Percentiles rank a stretch among this genome's conserved stretches.
Conservation (phyloP, 352 stramenopile species). For the Pythium coloratum region DNA sequence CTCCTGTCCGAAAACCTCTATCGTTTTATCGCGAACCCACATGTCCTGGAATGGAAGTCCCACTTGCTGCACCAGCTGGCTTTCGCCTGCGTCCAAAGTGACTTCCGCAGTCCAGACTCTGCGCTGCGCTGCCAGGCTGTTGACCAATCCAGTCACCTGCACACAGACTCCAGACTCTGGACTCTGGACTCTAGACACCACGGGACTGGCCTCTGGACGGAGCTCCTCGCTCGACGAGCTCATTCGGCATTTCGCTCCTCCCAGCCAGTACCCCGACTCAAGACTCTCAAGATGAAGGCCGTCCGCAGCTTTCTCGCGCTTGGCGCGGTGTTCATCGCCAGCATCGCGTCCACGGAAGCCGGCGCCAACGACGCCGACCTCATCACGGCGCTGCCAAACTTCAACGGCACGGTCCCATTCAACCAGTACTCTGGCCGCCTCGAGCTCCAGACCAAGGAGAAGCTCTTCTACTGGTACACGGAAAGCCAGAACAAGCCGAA, state of each 20-base stretch:
- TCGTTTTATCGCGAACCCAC: neutral
- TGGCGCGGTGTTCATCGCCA: conserved; percentile 24
- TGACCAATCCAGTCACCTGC: neutral
- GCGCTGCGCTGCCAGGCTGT: neutral
- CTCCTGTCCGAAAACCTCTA: neutral
- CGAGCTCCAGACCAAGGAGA: conserved; percentile 48
- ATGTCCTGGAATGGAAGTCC: neutral
- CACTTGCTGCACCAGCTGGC: neutral
- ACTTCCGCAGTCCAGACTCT: neutral
- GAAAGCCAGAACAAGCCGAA: conserved; percentile 58
- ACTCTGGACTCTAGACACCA: neutral
- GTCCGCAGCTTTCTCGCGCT: conserved; percentile 35
- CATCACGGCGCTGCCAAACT: conserved; percentile 50
- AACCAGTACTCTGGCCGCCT: conserved; percentile 74
- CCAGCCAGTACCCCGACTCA: neutral
- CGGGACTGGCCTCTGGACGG: neutral
- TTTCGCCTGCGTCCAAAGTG: neutral
- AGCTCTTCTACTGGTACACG: conserved; percentile 85
- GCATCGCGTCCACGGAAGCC: conserved; percentile 9
- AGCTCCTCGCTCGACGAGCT: neutral
- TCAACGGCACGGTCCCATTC: conserved; percentile 45
- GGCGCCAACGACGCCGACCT: conserved; percentile 46
- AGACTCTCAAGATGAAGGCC: conserved; percentile 33
- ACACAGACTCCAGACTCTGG: neutral
- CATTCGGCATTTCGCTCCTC: conserved; percentile 18